Base-by-base conservation (phyloP, 2,329 filamentous ascomycete genomes). In the Pseudogymnoascus sp. region DNA sequence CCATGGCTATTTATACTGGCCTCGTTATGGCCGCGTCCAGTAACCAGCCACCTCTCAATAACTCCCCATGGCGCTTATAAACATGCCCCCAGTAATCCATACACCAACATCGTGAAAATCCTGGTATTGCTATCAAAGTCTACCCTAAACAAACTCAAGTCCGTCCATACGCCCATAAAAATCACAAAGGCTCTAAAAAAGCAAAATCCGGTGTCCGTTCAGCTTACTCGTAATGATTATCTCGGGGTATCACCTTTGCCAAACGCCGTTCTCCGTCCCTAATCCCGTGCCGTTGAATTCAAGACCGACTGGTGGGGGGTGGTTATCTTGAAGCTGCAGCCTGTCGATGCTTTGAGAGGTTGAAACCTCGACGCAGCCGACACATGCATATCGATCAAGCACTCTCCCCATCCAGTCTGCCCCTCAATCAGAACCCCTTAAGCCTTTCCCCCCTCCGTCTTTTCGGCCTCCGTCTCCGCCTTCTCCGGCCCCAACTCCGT, bases 161-260 rank as follows among this genome's bases (percentile, higher is more conserved):
- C 12, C 24, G 5, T 14, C 7, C 26, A 53, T 53, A 53, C 22
- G 41, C 41, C 41, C 22, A 14, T 24, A 4, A 4, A 19, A 26
- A 46, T 31, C 46, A n/a, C n/a, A 33, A 56, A 8, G 46, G 46
- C 46, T 56, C 46, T 56, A 56, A 56, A 50, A 56, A 56, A 56
- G 46, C 26, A 56, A 56, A 56, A 33, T 56, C 46, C 26, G 46
- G 46, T 33, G 46, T 56, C 46, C 46, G 46, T 56, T 56, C 26
- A 56, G 26, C 33, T 56, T 56, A 56, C 46, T 56, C 46, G 46
- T 56, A 31, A 56, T 56, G 46, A 56, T 56, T 56, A 56, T 56
- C 46, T 56, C 46, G 46, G 46, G 46, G 46, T 56, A 56, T 56
- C 46, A 56, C 46, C 46, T 56, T 56, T 56, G 46, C 46, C 26